Evolutionary conservation across 345 rosid genomes (phyloP).

Genomic region (Turnera subulata): DNA sequence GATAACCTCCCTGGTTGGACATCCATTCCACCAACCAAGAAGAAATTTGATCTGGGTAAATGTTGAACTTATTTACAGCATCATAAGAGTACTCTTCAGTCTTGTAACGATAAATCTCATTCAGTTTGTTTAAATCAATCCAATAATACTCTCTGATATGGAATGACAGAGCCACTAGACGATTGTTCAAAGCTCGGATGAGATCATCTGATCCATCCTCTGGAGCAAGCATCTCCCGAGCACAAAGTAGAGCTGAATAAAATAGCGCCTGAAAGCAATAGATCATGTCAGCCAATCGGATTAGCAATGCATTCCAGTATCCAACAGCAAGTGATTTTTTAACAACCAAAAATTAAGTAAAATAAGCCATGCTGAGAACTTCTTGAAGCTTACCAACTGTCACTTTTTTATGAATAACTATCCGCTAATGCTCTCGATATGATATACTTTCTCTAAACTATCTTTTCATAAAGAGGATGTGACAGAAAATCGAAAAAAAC

Average conservation of each 20-base stretch:
- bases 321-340: not conserved
- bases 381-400: no score
- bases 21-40: conserved; percentile 22
- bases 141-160: conserved; percentile 50
- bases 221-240: conserved; percentile 48
- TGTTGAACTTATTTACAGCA: conserved; percentile 13
- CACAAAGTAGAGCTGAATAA: conserved; percentile 54
- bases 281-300: conserved; percentile 32
- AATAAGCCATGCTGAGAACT: no score
- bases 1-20: conserved; percentile 22
- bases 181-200: conserved; percentile 43
- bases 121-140: conserved; percentile 46
- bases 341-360: no score
- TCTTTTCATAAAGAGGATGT: no score
- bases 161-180: conserved; percentile 45
- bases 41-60: conserved; percentile 15
- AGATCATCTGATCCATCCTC: conserved; percentile 51
- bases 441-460: no score
- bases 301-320: conserved; percentile 34
- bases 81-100: conserved; percentile 42
- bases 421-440: no score
- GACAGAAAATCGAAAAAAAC: no score
- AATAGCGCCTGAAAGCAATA: conserved; percentile 47
- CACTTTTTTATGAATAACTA: no score
- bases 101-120: conserved; percentile 51